A percentile compares a stretch with the other conserved stretches of the same genome.
phyloP scores from a whole-genome alignment of 163 green algal genomes.

The Coccomyxa subellipsoidea region DNA sequence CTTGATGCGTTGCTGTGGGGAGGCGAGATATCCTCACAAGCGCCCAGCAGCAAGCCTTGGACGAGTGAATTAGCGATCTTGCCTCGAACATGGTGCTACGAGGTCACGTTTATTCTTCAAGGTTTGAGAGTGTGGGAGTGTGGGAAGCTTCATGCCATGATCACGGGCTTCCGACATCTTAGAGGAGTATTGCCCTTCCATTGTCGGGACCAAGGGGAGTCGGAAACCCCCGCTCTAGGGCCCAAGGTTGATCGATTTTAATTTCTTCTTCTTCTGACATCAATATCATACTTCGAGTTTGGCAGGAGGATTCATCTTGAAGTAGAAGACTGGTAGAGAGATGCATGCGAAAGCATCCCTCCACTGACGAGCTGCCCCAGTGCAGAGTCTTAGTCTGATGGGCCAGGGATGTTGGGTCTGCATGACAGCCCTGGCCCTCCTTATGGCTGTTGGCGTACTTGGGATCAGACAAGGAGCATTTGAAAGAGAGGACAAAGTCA shows the following conservation, averaged over 20 bases:
- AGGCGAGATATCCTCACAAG: not conserved
- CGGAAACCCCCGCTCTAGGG: not conserved
- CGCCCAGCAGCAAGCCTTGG: not conserved
- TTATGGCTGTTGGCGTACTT: not conserved
- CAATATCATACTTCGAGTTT: too few relatives aligned
- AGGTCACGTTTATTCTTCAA: too few relatives aligned
- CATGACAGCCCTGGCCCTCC: not conserved
- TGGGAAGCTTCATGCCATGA: too few relatives aligned
- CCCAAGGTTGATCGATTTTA: too few relatives aligned
- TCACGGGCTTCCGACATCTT: not conserved
- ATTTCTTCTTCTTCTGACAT: too few relatives aligned
- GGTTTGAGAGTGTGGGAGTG: too few relatives aligned
- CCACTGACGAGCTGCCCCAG: not conserved
- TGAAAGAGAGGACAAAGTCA: conserved; percentile 1
- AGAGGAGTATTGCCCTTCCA: not conserved
- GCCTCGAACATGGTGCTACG: not conserved
- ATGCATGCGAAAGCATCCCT: too few relatives aligned
- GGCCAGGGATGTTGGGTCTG: not conserved
- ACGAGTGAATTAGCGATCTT: not conserved
- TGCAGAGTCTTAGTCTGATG: not conserved
- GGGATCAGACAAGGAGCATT: not conserved
- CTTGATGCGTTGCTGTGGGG: not conserved
- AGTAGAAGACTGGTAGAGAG: too few relatives aligned
- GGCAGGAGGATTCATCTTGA: too few relatives aligned
- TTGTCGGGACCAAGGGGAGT: not conserved